Evolutionary conservation across 495 filamentous ascomycete genomes (phyloP), one percentile per base, ranked within the genome.

Genomic region (Talaromyces adpressus): DNA sequence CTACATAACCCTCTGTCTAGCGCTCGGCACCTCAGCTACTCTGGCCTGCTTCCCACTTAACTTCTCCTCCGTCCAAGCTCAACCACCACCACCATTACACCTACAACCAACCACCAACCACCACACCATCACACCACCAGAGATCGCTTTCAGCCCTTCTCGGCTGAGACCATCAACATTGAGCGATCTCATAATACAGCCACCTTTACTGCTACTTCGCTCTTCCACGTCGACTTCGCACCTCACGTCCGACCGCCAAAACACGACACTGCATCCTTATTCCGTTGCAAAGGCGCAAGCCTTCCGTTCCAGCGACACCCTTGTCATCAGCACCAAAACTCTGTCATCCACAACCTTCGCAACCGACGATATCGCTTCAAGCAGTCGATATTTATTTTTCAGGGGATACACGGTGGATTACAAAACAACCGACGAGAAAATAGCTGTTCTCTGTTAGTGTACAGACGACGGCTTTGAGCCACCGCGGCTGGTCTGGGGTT

Each of bases 91-190:
- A 54, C 22, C 47, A 27, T 27, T 4, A 51, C 51, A 53, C 18
- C 5, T 27, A 27, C 27, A 3, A 27, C 27, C 27, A 27, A 27
- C 27, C 27, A 27, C 27, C 27, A 27, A 27, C 27, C 27, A 27
- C 27, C 25, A 27, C n/a, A 23, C 51, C 25, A 23, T 22, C 20
- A 23, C 49, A 52, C 49, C 18, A 52, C 22, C 18, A 56, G 3
- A 56, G 52, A 56, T 56, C 52, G 52, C 52, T 29, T 27, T 56
- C 52, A 56, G 52, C 52, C 52, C 52, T 27, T 56, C 52, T 56
- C 23, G 22, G 20, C 52, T 27, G 52, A 56, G 36, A 27, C 52
- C 27, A 14, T 14, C n/a, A 25, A 49, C 45, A 49, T 49, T 49
- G 45, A 49, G 45, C 45, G n/a, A 49, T 49, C 45, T 49, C n/a